These are phyloP conservation scores for Avena atlantica DNA, from an alignment of 176 grass and related monocot genomes.

Conservation along the genomic window DNA sequence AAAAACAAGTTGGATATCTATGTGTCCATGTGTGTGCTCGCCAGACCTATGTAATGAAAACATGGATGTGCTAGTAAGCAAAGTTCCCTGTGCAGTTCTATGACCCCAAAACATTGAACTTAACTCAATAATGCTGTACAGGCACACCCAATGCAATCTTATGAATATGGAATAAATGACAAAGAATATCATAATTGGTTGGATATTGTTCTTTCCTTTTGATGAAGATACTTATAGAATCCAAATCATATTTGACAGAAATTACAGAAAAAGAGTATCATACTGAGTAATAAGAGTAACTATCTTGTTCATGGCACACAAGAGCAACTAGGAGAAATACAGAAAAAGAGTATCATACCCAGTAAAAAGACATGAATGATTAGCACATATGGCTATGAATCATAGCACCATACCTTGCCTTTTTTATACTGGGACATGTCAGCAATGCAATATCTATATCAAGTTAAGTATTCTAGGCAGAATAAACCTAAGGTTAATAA, in stretches of 20 bases:
- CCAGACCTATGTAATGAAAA: not conserved
- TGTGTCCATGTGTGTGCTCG: not conserved
- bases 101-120: slow-evolving; percentile 7
- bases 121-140: not conserved
- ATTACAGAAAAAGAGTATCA: not conserved
- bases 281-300: not conserved
- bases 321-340: slow-evolving; percentile 8
- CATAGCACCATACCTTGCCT: slow-evolving; percentile 63
- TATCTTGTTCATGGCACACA: slow-evolving; percentile 14
- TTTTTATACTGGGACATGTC: slow-evolving; percentile 91
- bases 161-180: not conserved
- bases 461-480: slow-evolving; percentile 55
- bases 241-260: not conserved
- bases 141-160: not conserved
- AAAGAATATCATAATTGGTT: slow-evolving; percentile 1
- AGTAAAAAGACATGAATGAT: slow-evolving; percentile 15
- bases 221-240: not conserved
- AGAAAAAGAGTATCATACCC: not conserved
- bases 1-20: not conserved
- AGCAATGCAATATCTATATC: slow-evolving; percentile 89
- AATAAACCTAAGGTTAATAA: slow-evolving; percentile 13
- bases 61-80: not conserved
- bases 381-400: slow-evolving; percentile 18
- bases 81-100: not conserved
- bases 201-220: not conserved